phyloP scores from a whole-genome alignment of 2,329 filamentous ascomycete species.

The Ramichloridium luteum region DNA sequence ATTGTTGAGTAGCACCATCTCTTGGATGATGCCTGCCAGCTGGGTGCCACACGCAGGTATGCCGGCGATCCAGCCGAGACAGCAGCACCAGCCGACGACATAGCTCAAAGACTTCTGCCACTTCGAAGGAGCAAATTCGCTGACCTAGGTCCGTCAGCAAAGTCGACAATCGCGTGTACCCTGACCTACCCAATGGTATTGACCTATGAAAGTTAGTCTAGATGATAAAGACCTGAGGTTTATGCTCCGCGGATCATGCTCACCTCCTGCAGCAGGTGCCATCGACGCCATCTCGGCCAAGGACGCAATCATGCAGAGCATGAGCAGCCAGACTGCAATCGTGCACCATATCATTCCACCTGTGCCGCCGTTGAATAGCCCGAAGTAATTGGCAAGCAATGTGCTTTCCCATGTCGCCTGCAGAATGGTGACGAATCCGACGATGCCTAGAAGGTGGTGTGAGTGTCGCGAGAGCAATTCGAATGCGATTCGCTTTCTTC shows the following conservation, averaged over 20 bases:
- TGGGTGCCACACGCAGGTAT: constrained; percentile 21
- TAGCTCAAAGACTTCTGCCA: constrained; percentile 35
- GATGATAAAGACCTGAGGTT: constrained; percentile 1
- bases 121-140: constrained; percentile 30
- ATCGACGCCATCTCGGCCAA: constrained; percentile 24
- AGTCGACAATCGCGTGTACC: constrained; percentile 12
- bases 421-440: constrained; percentile 42
- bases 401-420: constrained; percentile 44
- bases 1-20: constrained; percentile 21
- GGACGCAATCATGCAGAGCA: constrained; percentile 23
- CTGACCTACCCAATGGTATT: constrained; percentile 25
- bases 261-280: constrained; percentile 21
- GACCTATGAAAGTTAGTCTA: constrained; percentile 3
- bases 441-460: constrained; percentile 24
- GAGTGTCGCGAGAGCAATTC: neutral
- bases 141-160: constrained; percentile 20
- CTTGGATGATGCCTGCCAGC: constrained; percentile 21
- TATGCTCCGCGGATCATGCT: constrained; percentile 3
- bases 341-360: constrained; percentile 23
- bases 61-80: constrained; percentile 23
- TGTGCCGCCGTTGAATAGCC: constrained; percentile 21
- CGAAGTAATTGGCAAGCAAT: constrained; percentile 25
- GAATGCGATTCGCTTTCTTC: neutral
- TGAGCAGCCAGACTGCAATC: constrained; percentile 22
- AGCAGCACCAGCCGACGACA: constrained; percentile 32